Conservation (phyloP, 106 monocot genomes). For the Acanthochlamys bracteata region DNA sequence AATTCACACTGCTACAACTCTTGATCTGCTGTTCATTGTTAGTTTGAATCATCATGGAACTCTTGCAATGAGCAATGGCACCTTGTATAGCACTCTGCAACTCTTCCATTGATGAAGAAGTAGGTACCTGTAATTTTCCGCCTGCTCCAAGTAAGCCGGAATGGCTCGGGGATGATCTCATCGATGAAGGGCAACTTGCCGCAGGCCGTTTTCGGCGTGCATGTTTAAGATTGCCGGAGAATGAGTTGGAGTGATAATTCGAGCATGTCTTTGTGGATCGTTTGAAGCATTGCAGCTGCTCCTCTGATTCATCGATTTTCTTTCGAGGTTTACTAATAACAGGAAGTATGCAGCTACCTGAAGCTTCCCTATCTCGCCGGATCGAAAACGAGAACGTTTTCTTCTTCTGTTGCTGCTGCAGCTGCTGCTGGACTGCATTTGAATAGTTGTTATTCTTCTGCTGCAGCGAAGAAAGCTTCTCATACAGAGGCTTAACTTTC, state of each 20-base stretch:
- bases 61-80: slow-evolving; percentile 91
- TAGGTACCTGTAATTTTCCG: slow-evolving; percentile 1
- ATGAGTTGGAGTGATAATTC: slow-evolving; percentile 32
- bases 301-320: slow-evolving; percentile 3
- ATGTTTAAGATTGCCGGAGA: slow-evolving; percentile 63
- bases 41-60: slow-evolving; percentile 26
- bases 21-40: too few species aligned
- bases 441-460: slow-evolving; percentile 8
- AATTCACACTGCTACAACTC: too few species aligned
- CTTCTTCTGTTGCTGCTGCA: slow-evolving; percentile 22
- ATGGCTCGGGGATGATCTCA: slow-evolving; percentile 77
- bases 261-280: slow-evolving; percentile 3
- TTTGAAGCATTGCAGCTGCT: neutral
- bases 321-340: neutral
- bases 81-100: slow-evolving; percentile 86
- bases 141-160: slow-evolving; percentile 45
- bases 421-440: slow-evolving; percentile 2
- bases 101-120: slow-evolving; percentile 78
- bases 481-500: slow-evolving; percentile 75
- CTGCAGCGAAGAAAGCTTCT: slow-evolving; percentile 46
- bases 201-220: slow-evolving; percentile 36
- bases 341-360: neutral
- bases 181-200: slow-evolving; percentile 81
- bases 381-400: slow-evolving; percentile 74
- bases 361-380: slow-evolving; percentile 23